These are phyloP conservation scores for Allantophomopsis cytisporea DNA, from an alignment of 2,329 filamentous ascomycete genomes.

Conservation along the genomic window DNA sequence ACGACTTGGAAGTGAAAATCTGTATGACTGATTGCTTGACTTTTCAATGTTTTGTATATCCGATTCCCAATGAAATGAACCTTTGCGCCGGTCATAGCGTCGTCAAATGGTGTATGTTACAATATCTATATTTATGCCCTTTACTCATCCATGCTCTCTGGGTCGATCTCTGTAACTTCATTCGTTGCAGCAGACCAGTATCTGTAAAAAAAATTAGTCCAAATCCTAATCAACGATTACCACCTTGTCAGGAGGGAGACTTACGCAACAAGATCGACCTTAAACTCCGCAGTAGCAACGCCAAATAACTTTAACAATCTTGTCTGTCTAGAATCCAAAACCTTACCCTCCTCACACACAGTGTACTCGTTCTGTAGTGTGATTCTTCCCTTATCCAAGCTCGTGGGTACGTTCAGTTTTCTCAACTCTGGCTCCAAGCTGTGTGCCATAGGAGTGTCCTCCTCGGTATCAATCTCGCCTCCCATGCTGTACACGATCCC, in stretches of 20 bases:
- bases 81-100: conserved; percentile 17
- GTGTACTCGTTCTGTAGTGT: conserved; percentile 40
- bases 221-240: conserved; percentile 6
- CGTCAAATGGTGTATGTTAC: conserved; percentile 18
- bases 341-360: conserved; percentile 74
- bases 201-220: conserved; percentile 15
- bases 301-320: conserved; percentile 89
- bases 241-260: conserved; percentile 15
- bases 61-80: too few relatives aligned
- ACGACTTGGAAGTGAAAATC: too few relatives aligned
- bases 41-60: too few relatives aligned
- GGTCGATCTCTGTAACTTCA: conserved; percentile 42
- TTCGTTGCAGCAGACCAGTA: conserved; percentile 49
- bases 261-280: conserved; percentile 63
- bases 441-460: conserved; percentile 81
- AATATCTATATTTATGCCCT: conserved; percentile 7
- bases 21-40: too few relatives aligned
- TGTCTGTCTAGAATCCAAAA: conserved; percentile 83
- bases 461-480: conserved; percentile 64
- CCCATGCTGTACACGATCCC: conserved; percentile 72
- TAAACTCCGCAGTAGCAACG: conserved; percentile 82
- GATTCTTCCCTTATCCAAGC: conserved; percentile 79
- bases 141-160: conserved; percentile 28
- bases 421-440: conserved; percentile 82
- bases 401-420: conserved; percentile 79